phyloP scores from a whole-genome alignment of 352 stramenopile genomes.

The Globisporangium perplexum region DNA sequence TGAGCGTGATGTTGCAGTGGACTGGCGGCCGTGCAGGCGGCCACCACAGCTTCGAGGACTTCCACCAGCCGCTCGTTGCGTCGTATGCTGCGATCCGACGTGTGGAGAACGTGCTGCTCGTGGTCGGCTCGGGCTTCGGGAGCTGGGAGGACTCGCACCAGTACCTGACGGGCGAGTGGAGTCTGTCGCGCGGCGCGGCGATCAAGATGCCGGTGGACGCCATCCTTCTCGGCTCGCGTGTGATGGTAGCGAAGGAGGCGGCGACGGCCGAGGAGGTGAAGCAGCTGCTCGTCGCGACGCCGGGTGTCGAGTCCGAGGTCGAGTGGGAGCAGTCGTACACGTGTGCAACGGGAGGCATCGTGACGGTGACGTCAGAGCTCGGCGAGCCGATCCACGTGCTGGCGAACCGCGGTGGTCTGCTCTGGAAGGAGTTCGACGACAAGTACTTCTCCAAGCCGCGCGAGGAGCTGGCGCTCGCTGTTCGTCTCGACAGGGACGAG shows the following conservation, averaged over 20 bases:
- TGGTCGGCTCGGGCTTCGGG: conserved; percentile 84
- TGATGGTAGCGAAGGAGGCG: conserved; percentile 87
- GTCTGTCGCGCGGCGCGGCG: conserved; percentile 31
- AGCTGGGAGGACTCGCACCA: conserved; percentile 74
- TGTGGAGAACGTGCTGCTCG: conserved; percentile 75
- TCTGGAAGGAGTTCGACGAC: conserved; percentile 83
- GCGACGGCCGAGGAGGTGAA: conserved; percentile 80
- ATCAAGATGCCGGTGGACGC: conserved; percentile 10
- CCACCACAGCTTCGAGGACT: conserved; percentile 88
- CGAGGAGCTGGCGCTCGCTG: conserved; percentile 58
- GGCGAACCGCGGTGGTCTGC: conserved; percentile 60
- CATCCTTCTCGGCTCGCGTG: conserved; percentile 76
- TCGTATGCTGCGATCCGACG: conserved; percentile 77
- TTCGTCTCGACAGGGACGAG: conserved; percentile 64
- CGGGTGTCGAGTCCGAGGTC: conserved; percentile 48
- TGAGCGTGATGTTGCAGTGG: conserved; percentile 87
- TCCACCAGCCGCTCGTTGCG: conserved; percentile 67
- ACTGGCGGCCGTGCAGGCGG: conserved; percentile 79
- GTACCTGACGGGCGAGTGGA: conserved; percentile 86
- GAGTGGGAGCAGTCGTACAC: conserved; percentile 69
- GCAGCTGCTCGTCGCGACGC: conserved; percentile 74
- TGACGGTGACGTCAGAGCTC: conserved; percentile 82
- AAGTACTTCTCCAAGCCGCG: conserved; percentile 81
- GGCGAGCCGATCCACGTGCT: conserved; percentile 86
- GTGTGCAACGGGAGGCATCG: conserved; percentile 51